Conservation (phyloP, 2,329 filamentous ascomycete species). For the Xylaria sp. region DNA sequence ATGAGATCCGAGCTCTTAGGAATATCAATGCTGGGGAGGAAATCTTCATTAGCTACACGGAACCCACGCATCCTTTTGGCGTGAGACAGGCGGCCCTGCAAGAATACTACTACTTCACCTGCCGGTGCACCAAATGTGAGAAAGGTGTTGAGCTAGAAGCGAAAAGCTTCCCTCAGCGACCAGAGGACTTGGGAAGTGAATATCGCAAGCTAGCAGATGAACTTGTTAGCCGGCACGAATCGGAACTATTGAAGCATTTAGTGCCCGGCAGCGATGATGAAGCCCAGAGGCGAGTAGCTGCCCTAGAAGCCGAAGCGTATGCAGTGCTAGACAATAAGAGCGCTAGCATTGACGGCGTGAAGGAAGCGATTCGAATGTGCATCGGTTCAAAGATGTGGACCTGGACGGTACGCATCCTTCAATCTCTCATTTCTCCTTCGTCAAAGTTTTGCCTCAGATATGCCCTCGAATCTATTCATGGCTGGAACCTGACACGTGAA, state of each 20-base stretch:
- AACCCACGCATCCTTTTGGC: slow-evolving; percentile 57
- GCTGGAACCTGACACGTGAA: not conserved
- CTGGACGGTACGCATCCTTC: slow-evolving; percentile 36
- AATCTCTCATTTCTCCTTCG: not conserved
- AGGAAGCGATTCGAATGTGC: slow-evolving; percentile 42
- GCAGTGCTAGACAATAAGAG: slow-evolving; percentile 34
- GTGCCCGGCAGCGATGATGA: slow-evolving; percentile 26
- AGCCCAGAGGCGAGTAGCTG: slow-evolving; percentile 41
- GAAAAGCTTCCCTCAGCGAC: slow-evolving; percentile 52
- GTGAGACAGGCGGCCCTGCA: slow-evolving; percentile 58
- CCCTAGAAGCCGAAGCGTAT: slow-evolving; percentile 45
- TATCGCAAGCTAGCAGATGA: slow-evolving; percentile 40
- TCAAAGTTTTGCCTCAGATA: not conserved
- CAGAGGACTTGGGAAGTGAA: slow-evolving; percentile 39
- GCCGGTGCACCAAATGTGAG: slow-evolving; percentile 60
- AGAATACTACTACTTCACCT: slow-evolving; percentile 60
- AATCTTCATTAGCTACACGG: slow-evolving; percentile 61
- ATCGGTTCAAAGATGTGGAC: slow-evolving; percentile 45
- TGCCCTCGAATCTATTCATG: not conserved
- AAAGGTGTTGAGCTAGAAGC: slow-evolving; percentile 53
- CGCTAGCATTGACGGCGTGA: slow-evolving; percentile 38
- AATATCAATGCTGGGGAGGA: slow-evolving; percentile 61
- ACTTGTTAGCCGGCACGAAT: slow-evolving; percentile 35
- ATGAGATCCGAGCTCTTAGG: slow-evolving; percentile 57
- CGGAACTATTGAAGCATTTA: slow-evolving; percentile 32